These are phyloP conservation scores for Trypanosoma brucei DNA, from an alignment of 208 protist genomes.

Conservation along the genomic window DNA sequence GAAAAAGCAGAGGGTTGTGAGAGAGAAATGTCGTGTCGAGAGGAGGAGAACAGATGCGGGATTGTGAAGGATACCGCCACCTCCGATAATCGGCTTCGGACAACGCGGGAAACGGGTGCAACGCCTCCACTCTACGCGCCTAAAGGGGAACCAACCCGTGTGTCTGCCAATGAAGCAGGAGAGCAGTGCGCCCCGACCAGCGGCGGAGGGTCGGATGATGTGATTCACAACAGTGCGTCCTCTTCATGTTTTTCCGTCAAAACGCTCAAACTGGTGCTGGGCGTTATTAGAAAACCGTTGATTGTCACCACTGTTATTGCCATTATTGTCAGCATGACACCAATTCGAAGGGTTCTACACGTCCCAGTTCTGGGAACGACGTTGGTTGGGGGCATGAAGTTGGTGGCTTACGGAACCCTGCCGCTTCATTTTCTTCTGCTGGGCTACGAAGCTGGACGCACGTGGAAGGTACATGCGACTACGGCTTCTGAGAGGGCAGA, in stretches of 20 bases:
- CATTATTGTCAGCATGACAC: neutral
- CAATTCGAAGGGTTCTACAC: neutral
- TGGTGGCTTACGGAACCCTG: neutral
- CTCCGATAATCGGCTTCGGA: no score
- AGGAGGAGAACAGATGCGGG: no score
- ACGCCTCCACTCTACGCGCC: no score
- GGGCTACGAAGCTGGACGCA: neutral
- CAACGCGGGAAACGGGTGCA: no score
- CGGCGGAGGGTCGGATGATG: no score
- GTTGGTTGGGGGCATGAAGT: neutral
- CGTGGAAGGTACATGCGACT: neutral
- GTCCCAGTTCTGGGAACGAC: neutral
- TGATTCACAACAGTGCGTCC: no score
- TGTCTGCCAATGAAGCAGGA: no score
- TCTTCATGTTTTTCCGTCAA: no score
- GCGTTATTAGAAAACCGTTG: neutral
- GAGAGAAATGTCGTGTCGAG: neutral
- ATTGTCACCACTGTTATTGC: neutral
- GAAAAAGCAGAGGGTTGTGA: neutral
- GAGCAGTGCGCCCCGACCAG: no score
- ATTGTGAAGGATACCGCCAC: no score
- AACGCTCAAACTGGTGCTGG: no score
- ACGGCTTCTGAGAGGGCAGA: neutral
- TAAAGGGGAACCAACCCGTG: no score
- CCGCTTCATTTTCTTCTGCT: neutral